A percentile compares a stretch with the other conserved stretches of the same genome.
Evolutionary conservation across 495 filamentous ascomycete genomes (phyloP).

Genomic region (Lophiostoma macrostomum): DNA sequence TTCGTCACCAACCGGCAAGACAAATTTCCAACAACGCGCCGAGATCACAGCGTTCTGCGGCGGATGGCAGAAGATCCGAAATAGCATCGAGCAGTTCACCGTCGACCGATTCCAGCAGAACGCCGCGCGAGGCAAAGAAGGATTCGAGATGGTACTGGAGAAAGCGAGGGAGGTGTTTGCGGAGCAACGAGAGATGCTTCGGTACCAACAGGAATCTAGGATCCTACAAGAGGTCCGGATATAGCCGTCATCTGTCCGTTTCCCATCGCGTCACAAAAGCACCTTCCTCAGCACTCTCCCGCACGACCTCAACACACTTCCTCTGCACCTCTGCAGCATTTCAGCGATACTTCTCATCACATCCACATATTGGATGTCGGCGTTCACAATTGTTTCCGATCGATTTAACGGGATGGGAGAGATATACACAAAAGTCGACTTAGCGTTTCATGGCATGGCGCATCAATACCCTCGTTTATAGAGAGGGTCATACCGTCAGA

Average conservation of each 20-base stretch:
- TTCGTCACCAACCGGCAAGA: constrained; percentile 55
- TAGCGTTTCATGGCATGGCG: too few species aligned
- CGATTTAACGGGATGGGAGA: too few species aligned
- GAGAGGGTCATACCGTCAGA: too few species aligned
- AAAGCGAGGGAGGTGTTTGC: constrained; percentile 91
- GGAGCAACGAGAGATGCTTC: constrained; percentile 66
- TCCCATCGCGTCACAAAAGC: too few species aligned
- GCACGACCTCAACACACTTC: too few species aligned
- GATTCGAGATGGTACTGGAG: constrained; percentile 89
- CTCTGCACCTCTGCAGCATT: too few species aligned
- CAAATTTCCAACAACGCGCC: constrained; percentile 81
- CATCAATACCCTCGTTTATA: too few species aligned
- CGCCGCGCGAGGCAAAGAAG: constrained; percentile 80
- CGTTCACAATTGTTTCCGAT: too few species aligned
- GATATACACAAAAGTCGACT: too few species aligned
- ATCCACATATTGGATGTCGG: too few species aligned
- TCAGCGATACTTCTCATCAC: too few species aligned
- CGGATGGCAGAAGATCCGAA: constrained; percentile 93
- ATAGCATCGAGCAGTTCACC: constrained; percentile 86
- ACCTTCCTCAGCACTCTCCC: too few species aligned
- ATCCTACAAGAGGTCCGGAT: constrained; percentile 22
- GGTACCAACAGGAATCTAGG: constrained; percentile 19
- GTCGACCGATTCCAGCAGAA: constrained; percentile 89
- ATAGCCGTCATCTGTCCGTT: neutral
- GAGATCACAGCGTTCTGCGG: constrained; percentile 91